Evolutionary conservation across 2,329 filamentous ascomycete genomes (phyloP).

Genomic region (Lecanicillium sp.): DNA sequence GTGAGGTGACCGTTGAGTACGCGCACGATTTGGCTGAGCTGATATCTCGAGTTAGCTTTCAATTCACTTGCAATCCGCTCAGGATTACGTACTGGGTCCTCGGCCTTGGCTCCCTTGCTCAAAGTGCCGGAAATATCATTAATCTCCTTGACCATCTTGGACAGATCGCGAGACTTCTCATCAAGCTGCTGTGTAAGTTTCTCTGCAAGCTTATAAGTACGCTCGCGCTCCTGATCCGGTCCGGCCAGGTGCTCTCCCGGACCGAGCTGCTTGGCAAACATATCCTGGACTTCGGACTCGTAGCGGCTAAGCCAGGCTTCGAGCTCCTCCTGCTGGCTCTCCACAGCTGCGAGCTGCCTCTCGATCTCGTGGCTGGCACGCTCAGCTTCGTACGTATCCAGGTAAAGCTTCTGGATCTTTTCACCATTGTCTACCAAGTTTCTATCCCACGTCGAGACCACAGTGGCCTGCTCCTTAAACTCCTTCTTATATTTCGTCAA

Average conservation of each 20-base stretch:
- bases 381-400: slow-evolving; percentile 89
- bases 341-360: slow-evolving; percentile 80
- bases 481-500: slow-evolving; percentile 95
- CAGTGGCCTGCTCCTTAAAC: slow-evolving; percentile 83
- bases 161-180: slow-evolving; percentile 87
- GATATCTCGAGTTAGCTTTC: slow-evolving; percentile 22
- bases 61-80: slow-evolving; percentile 12
- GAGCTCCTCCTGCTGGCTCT: slow-evolving; percentile 88
- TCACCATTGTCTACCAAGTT: slow-evolving; percentile 89
- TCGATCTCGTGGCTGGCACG: slow-evolving; percentile 90
- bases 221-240: slow-evolving; percentile 90
- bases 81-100: slow-evolving; percentile 66
- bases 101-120: slow-evolving; percentile 81
- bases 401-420: slow-evolving; percentile 89
- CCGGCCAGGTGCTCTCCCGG: slow-evolving; percentile 71
- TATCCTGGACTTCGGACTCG: slow-evolving; percentile 82
- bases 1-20: slow-evolving; percentile 90
- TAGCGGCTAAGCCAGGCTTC: slow-evolving; percentile 85
- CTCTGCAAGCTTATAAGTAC: slow-evolving; percentile 93
- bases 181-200: slow-evolving; percentile 85
- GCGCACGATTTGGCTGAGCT: slow-evolving; percentile 92
- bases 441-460: slow-evolving; percentile 86
- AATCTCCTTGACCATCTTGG: slow-evolving; percentile 97
- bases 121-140: slow-evolving; percentile 86
- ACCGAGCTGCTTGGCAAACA: slow-evolving; percentile 76